These are phyloP conservation scores for Lumnitzera littorea DNA, from an alignment of 345 rosid genomes.

Conservation along the genomic window DNA sequence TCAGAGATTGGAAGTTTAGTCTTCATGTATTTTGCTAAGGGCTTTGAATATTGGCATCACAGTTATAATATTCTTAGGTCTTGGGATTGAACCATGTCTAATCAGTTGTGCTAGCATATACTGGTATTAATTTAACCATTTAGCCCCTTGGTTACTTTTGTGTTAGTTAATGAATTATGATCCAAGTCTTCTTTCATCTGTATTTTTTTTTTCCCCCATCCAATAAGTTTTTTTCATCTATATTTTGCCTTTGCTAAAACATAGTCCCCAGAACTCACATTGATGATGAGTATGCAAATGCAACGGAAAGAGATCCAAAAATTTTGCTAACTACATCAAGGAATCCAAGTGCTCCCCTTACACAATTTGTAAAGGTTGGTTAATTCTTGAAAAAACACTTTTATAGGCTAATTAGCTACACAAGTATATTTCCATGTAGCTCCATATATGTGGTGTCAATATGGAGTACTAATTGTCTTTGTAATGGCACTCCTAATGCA, in stretches of 20 bases:
- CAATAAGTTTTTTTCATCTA: not conserved
- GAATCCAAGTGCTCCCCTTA: conserved; percentile 79
- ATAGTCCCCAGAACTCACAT: conserved; percentile 69
- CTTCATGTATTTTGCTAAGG: no score
- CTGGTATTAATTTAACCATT: no score
- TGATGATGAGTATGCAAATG: conserved; percentile 87
- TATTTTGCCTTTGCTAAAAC: conserved; percentile 12
- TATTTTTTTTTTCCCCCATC: no score
- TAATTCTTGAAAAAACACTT: not conserved
- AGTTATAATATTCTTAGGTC: no score
- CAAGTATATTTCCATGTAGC: not conserved
- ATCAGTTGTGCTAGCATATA: no score
- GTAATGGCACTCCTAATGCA: conserved; percentile 18
- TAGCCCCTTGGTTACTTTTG: no score
- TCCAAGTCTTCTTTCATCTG: no score
- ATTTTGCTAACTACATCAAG: conserved; percentile 83
- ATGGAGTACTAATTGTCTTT: not conserved
- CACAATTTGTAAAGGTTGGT: conserved; percentile 67
- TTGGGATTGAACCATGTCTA: no score
- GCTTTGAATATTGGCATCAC: no score
- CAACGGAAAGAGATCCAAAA: conserved; percentile 59
- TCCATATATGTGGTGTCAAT: no score
- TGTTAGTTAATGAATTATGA: no score
- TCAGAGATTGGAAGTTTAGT: no score
- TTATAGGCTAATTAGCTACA: not conserved